Evolutionary conservation across 768 basidiomycete genomes (phyloP), one percentile per base, ranked within the genome.

Genomic region (Suillus subalutaceus): DNA sequence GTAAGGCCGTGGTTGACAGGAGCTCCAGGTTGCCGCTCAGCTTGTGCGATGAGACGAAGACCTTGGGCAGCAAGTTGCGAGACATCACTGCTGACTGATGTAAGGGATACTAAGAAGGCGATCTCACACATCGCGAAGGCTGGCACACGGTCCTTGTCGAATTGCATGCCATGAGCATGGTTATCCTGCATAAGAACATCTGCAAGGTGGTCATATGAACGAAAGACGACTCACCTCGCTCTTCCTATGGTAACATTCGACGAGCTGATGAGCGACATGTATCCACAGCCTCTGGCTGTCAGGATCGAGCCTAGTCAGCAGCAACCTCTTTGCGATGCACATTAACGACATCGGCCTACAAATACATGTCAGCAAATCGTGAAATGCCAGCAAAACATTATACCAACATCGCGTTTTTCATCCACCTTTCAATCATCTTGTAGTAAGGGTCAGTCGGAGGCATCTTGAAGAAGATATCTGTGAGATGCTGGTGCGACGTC

Each of bases 111-210:
- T 6, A 92, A 81, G 69, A 92, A 87, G 0, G 90, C 86, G 46
- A 93, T 88, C 75, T 94, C 93, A 2, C 85, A 82, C 13, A 94
- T 73, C 1, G 84, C 84, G 69, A 94, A 87, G 3, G 89, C 87
- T 1, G 90, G 82, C 3, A 87, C 77, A 43, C 90, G 89, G 9
- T 78, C 79, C 7, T 82, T 72, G 64, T 84, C 81, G 9, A 80
- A 72, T 67, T 88, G 90, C 53, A 91, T 75, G 0, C 79, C 77
- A 69, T 79, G 83, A 35, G 84, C 80, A 61, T 84, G 80, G 23
- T 80, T 77, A 37, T 72, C 69, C 85, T 86, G 66, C 37, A 46
- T 20, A 5, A 40, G 2, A 38, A 65, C 57, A 32, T 48, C 50
- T 72, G 26, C 72, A 65, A 8, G 50, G 32, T n/a, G 52, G 18